phyloP scores from a whole-genome alignment of 1,139 yeast genomes.

The Geotrichum macrosporum region DNA sequence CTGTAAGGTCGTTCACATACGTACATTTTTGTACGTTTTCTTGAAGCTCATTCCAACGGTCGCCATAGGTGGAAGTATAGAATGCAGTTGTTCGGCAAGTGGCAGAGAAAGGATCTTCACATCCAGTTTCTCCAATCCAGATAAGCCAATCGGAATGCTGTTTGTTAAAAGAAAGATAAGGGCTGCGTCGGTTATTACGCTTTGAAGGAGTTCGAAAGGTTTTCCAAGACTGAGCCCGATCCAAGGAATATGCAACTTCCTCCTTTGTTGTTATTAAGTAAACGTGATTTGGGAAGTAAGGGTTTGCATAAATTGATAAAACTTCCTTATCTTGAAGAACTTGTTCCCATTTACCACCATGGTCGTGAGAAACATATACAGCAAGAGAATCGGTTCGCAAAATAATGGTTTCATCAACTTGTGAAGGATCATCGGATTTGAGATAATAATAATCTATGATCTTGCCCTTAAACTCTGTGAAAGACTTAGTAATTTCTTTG shows the following conservation, averaged over 20 bases:
- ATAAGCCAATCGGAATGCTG: slow-evolving; percentile 55
- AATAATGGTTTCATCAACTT: slow-evolving; percentile 66
- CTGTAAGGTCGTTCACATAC: slow-evolving; percentile 54
- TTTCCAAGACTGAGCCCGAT: slow-evolving; percentile 61
- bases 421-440: slow-evolving; percentile 39
- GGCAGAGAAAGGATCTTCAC: slow-evolving; percentile 44
- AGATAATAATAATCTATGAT: slow-evolving; percentile 57
- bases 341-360: slow-evolving; percentile 59
- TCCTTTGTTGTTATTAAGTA: slow-evolving; percentile 52
- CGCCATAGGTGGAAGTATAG: slow-evolving; percentile 52
- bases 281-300: slow-evolving; percentile 57
- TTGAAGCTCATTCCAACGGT: slow-evolving; percentile 50
- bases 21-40: slow-evolving; percentile 58
- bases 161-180: slow-evolving; percentile 56
- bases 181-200: slow-evolving; percentile 37
- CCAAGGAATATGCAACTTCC: slow-evolving; percentile 52
- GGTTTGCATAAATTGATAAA: slow-evolving; percentile 55
- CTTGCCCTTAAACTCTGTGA: slow-evolving; percentile 40
- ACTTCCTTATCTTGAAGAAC: slow-evolving; percentile 49
- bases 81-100: slow-evolving; percentile 57
- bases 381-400: slow-evolving; percentile 51
- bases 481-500: slow-evolving; percentile 1
- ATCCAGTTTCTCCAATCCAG: slow-evolving; percentile 61
- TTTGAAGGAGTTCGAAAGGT: slow-evolving; percentile 50
- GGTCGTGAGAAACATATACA: slow-evolving; percentile 68